phyloP scores from a whole-genome alignment of 2,329 filamentous ascomycete species.

The Seiridium cupressi region DNA sequence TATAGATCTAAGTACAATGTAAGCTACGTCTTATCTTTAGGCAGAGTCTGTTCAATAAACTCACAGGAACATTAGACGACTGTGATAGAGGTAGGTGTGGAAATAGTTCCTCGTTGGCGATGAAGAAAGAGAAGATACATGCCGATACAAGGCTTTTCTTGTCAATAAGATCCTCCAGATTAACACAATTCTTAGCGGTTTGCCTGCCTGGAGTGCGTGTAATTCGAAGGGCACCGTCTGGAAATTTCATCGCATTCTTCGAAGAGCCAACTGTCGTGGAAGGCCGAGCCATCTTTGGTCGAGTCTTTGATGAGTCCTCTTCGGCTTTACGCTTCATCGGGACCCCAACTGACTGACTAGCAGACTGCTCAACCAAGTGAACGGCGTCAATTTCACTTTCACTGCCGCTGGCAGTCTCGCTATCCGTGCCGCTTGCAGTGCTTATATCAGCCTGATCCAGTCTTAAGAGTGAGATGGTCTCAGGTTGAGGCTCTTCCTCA shows the following conservation, averaged over 20 bases:
- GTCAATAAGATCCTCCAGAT: conserved; percentile 19
- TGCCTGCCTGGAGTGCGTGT: conserved; percentile 21
- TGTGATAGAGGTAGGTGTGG: conserved; percentile 14
- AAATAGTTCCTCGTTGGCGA: conserved; percentile 19
- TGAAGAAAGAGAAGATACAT: conserved; percentile 21
- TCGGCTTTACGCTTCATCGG: background rate
- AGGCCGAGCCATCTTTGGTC: background rate
- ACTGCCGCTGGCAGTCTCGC: background rate
- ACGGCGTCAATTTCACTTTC: background rate
- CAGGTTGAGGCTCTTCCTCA: background rate
- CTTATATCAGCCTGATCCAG: background rate
- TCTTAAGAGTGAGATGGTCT: background rate
- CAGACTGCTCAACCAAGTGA: no score
- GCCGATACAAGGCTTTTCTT: conserved; percentile 19
- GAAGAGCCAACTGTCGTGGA: background rate
- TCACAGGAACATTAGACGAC: conserved; percentile 16
- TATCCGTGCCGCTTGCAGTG: background rate
- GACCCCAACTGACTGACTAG: background rate
- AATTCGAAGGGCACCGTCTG: conserved; percentile 21
- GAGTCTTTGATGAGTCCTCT: background rate
- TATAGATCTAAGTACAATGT: background rate
- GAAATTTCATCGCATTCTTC: conserved; percentile 13
- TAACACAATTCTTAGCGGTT: conserved; percentile 20
- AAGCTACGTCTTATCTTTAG: background rate
- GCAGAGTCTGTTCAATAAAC: background rate